A percentile compares a stretch with the other conserved stretches of the same genome.
Evolutionary conservation across 305 asterid genomes (phyloP).

Genomic region (Lippia alba): DNA sequence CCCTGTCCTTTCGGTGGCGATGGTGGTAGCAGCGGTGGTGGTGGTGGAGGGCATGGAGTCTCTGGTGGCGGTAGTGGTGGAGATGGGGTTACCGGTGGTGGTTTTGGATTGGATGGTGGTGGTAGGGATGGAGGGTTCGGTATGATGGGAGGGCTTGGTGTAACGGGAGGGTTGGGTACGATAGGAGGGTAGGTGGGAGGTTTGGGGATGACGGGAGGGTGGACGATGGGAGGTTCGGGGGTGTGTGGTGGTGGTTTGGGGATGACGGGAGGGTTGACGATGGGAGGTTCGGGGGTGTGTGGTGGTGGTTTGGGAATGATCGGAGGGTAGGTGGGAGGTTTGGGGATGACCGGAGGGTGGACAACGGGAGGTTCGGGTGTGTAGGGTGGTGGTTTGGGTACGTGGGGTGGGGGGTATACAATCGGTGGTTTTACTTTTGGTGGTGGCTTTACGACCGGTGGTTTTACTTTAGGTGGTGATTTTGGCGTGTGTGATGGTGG

Average conservation of each 20-base stretch:
- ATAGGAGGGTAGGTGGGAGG: background rate
- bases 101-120: constrained; percentile 30
- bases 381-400: background rate
- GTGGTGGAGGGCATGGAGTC: constrained; percentile 39
- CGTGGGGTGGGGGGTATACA: constrained; percentile 23
- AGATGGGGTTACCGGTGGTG: constrained; percentile 23
- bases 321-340: constrained; percentile 15
- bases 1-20: constrained; percentile 38
- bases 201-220: background rate
- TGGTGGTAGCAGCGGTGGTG: constrained; percentile 43
- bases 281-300: constrained; percentile 16
- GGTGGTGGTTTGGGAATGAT: constrained; percentile 19
- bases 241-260: constrained; percentile 29
- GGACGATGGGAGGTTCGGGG: background rate
- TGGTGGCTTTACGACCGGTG: background rate
- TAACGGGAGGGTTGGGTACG: background rate
- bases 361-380: constrained; percentile 19
- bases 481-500: constrained; percentile 15
- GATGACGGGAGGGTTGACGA: background rate
- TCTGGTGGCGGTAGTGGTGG: constrained; percentile 24
- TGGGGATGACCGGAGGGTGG: background rate
- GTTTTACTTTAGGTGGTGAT: constrained; percentile 26
- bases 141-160: background rate
- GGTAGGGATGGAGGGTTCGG: background rate
- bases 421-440: background rate